Conservation (phyloP, 164 flowering plant genomes). For the Liriodendron chinense region DNA sequence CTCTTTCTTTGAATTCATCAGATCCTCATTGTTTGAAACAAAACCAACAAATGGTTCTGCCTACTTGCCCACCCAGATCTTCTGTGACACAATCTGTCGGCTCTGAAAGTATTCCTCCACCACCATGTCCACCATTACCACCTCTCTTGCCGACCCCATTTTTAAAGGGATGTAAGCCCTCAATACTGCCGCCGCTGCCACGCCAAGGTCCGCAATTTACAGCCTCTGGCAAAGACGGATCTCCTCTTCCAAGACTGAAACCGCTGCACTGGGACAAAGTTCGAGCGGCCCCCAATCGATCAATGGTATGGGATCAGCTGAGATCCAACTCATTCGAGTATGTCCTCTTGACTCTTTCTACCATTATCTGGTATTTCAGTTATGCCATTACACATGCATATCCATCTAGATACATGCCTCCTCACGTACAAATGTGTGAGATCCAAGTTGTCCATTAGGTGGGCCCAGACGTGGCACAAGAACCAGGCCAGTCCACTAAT, state of each 20-base stretch:
- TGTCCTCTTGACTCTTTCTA: no score
- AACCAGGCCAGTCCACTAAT: no score
- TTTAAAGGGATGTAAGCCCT: conserved; percentile 25
- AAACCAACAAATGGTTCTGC: conserved; percentile 15
- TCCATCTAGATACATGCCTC: no score
- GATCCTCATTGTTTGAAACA: conserved; percentile 26
- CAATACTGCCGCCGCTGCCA: conserved; percentile 71
- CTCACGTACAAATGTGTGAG: no score
- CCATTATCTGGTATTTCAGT: no score
- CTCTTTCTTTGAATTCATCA: conserved; percentile 22
- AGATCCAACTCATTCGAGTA: conserved; percentile 98
- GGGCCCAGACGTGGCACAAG: no score
- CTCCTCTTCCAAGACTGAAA: conserved; percentile 73
- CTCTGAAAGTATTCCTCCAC: conserved; percentile 4
- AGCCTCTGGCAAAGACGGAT: conserved; percentile 66
- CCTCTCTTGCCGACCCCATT: conserved; percentile 39
- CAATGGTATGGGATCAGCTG: no score
- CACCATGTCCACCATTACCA: no score
- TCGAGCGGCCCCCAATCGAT: no score
- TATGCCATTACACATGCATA: no score
- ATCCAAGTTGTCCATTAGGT: no score
- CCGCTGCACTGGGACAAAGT: no score
- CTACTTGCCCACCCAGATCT: neutral
- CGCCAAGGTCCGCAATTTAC: conserved; percentile 32
- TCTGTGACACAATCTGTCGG: conserved; percentile 2